Percentiles rank a stretch among this genome's conserved stretches.
Evolutionary conservation across 1,139 yeast genomes (phyloP).

Genomic region (Protomyces lactucae-debilis): DNA sequence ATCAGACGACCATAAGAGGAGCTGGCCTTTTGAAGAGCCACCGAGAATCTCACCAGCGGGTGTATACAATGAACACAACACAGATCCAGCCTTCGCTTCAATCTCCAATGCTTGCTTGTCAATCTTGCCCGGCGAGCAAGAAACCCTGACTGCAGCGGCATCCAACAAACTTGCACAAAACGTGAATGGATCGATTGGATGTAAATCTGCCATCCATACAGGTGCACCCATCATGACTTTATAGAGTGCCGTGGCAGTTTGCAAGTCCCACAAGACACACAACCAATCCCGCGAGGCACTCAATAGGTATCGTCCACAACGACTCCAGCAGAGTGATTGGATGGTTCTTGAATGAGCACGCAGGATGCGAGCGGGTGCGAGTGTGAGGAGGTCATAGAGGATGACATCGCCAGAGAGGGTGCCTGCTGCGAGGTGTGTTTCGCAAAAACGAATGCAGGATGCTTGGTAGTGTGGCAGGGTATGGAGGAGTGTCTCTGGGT

Average conservation of each 20-base stretch:
- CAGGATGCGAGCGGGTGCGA: conserved; percentile 52
- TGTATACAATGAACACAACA: conserved; percentile 41
- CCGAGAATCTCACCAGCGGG: conserved; percentile 53
- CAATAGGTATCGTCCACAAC: conserved; percentile 63
- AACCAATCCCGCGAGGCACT: conserved; percentile 84
- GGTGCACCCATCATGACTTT: conserved; percentile 60
- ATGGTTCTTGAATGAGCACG: conserved; percentile 68
- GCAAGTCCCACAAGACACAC: conserved; percentile 74
- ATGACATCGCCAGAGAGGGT: conserved; percentile 71
- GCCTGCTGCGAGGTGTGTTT: conserved; percentile 88
- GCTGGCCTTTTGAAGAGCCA: conserved; percentile 78
- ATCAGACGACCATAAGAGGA: conserved; percentile 47
- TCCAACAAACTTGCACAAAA: conserved; percentile 49
- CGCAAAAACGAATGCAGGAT: conserved; percentile 65
- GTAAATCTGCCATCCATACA: conserved; percentile 62
- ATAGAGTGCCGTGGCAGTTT: conserved; percentile 45
- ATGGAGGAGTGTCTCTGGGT: conserved; percentile 73
- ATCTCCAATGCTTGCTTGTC: conserved; percentile 37
- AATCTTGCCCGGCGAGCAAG: conserved; percentile 32
- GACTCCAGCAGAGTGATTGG: conserved; percentile 73
- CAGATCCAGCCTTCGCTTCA: conserved; percentile 34
- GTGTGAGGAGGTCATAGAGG: conserved; percentile 70
- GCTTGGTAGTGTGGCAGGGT: conserved; percentile 68
- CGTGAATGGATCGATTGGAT: conserved; percentile 52
- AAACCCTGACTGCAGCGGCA: conserved; percentile 38